Conservation (phyloP, 1,284 basidiomycete species). For the Vanrija sp. region DNA sequence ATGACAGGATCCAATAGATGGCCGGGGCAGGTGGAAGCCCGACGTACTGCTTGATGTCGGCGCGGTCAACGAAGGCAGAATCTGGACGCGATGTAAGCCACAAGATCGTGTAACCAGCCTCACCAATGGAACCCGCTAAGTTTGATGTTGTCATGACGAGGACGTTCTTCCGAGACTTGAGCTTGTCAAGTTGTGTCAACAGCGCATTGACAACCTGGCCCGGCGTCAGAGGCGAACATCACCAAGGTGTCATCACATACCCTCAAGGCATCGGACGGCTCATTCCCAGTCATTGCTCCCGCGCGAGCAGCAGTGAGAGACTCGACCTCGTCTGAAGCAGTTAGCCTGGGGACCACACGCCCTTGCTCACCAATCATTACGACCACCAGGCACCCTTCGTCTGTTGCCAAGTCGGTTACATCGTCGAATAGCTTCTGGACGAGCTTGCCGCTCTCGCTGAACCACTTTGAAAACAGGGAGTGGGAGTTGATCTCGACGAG, state of each 20-base stretch:
- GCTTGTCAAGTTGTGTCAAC: constrained; percentile 92
- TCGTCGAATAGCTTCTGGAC: constrained; percentile 89
- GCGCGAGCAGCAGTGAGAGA: constrained; percentile 88
- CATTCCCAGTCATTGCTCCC: constrained; percentile 87
- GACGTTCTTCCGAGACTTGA: constrained; percentile 88
- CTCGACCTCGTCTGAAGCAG: constrained; percentile 84
- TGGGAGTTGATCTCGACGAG: constrained; percentile 97
- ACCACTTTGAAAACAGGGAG: constrained; percentile 94
- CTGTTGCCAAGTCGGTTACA: constrained; percentile 81
- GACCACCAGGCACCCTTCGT: constrained; percentile 84
- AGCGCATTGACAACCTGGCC: constrained; percentile 94
- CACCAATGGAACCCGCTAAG: constrained; percentile 88
- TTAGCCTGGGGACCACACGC: not conserved
- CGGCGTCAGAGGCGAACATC: not conserved
- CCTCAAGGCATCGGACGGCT: constrained; percentile 91
- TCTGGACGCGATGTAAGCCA: constrained; percentile 55
- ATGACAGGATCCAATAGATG: constrained; percentile 87
- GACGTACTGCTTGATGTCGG: constrained; percentile 93
- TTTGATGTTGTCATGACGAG: constrained; percentile 97
- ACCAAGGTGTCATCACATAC: constrained; percentile 51
- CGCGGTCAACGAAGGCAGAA: constrained; percentile 90
- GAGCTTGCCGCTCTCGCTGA: constrained; percentile 96
- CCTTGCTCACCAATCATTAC: constrained; percentile 78
- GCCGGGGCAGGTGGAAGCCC: constrained; percentile 85
- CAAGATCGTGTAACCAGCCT: constrained; percentile 17